A percentile compares a stretch with the other conserved stretches of the same genome.
Evolutionary conservation across 768 basidiomycete species (phyloP).

Genomic region (Antrodiella citrinella): DNA sequence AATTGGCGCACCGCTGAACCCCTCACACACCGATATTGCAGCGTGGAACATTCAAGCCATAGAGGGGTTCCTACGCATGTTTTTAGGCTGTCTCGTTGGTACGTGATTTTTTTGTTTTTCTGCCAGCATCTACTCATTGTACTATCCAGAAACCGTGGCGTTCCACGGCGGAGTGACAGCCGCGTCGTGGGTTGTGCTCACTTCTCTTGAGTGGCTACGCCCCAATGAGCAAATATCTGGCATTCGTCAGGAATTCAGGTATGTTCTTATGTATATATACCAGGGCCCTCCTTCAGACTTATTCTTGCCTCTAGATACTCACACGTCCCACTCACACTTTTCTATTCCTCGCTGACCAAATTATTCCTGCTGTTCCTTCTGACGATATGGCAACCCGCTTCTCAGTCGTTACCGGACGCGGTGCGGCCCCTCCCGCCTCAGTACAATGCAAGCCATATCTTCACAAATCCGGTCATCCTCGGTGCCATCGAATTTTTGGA

Average conservation of each 20-base stretch:
- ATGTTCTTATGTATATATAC: too few species aligned
- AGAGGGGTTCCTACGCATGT: slow-evolving; percentile 44
- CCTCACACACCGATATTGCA: slow-evolving; percentile 8
- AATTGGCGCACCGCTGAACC: neutral
- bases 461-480: slow-evolving; percentile 28
- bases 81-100: slow-evolving; percentile 63
- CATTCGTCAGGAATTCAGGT: slow-evolving; percentile 60
- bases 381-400: slow-evolving; percentile 50
- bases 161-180: slow-evolving; percentile 64
- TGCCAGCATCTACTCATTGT: neutral
- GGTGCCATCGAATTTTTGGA: slow-evolving; percentile 50
- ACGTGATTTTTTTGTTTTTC: slow-evolving; percentile 4
- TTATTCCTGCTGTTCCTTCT: slow-evolving; percentile 76
- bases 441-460: slow-evolving; percentile 19
- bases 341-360: slow-evolving; percentile 82
- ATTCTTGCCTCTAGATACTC: slow-evolving; percentile 42
- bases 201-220: slow-evolving; percentile 29
- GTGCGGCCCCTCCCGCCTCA: slow-evolving; percentile 3
- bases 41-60: slow-evolving; percentile 48
- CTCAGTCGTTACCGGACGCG: slow-evolving; percentile 9
- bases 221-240: slow-evolving; percentile 30
- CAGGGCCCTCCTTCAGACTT: slow-evolving; percentile 4
- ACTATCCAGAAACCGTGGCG: slow-evolving; percentile 53
- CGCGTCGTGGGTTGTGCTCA: slow-evolving; percentile 47
- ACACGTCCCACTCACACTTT: slow-evolving; percentile 66